Evolutionary conservation across 345 rosid genomes (phyloP).

Genomic region (Hypericum perforatum): DNA sequence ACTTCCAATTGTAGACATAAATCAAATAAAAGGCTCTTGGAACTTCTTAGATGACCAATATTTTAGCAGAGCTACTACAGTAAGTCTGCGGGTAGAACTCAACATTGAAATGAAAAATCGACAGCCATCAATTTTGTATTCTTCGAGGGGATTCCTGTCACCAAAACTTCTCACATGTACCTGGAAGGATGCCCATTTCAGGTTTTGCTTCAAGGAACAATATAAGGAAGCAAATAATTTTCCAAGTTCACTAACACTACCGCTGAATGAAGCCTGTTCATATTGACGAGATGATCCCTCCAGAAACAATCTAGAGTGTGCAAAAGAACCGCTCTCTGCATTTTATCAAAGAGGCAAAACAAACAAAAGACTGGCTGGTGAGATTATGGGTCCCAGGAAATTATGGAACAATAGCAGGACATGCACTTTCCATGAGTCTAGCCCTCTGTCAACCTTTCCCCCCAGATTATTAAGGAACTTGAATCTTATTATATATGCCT

Average conservation of each 20-base stretch:
- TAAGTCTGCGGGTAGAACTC: conserved; percentile 78
- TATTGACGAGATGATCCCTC: conserved; percentile 91
- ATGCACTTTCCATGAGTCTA: not conserved
- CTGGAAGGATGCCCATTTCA: conserved; percentile 29
- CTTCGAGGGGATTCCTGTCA: conserved; percentile 96
- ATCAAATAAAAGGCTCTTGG: conserved; percentile 41
- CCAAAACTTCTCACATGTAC: conserved; percentile 92
- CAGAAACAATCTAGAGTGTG: conserved; percentile 82
- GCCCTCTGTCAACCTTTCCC: no score
- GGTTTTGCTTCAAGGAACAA: conserved; percentile 9
- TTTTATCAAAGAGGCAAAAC: conserved; percentile 2
- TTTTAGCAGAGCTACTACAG: conserved; percentile 63
- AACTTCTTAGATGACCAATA: conserved; percentile 83
- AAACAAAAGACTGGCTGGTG: not conserved
- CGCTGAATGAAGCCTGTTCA: conserved; percentile 92
- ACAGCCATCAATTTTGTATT: conserved; percentile 92
- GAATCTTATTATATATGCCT: no score
- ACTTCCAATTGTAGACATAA: not conserved
- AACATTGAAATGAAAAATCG: conserved; percentile 95
- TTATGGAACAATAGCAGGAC: not conserved
- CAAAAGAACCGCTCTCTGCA: conserved; percentile 78
- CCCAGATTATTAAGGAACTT: no score
- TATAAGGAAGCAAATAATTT: not conserved
- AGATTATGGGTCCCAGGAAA: not conserved
- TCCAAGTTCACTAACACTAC: conserved; percentile 24